Conservation (phyloP, 805 yeast species). For the Wickerhamiella dianesei region DNA sequence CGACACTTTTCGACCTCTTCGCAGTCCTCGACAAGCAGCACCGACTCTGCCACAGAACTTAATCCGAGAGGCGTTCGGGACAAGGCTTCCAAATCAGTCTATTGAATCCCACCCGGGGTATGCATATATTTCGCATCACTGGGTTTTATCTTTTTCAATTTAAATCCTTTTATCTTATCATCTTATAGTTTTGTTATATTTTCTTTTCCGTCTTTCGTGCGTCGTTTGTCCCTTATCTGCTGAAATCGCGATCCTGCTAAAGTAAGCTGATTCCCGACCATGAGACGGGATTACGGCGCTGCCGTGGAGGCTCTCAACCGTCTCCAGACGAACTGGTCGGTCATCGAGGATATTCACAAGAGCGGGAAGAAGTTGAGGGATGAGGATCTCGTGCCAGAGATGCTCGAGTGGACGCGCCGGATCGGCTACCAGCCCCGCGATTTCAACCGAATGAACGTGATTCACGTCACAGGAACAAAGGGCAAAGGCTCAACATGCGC, state of each 20-base stretch:
- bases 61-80: background rate
- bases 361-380: constrained; percentile 52
- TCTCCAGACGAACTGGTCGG: constrained; percentile 81
- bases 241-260: background rate
- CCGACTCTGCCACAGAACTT: background rate
- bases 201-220: background rate
- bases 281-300: constrained; percentile 33
- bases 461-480: constrained; percentile 95
- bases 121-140: background rate
- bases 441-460: constrained; percentile 58
- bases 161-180: too few species aligned
- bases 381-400: constrained; percentile 60
- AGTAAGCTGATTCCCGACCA: background rate
- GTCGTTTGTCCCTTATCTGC: background rate
- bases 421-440: constrained; percentile 55
- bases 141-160: background rate
- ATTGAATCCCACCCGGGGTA: background rate
- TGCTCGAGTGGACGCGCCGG: constrained; percentile 65
- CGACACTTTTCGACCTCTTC: background rate
- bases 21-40: background rate
- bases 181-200: background rate
- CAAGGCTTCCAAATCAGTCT: background rate
- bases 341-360: constrained; percentile 67
- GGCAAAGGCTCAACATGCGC: constrained; percentile 99
- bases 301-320: constrained; percentile 77